Conservation (phyloP, 2,329 filamentous ascomycete species). For the Alternaria sp. region DNA sequence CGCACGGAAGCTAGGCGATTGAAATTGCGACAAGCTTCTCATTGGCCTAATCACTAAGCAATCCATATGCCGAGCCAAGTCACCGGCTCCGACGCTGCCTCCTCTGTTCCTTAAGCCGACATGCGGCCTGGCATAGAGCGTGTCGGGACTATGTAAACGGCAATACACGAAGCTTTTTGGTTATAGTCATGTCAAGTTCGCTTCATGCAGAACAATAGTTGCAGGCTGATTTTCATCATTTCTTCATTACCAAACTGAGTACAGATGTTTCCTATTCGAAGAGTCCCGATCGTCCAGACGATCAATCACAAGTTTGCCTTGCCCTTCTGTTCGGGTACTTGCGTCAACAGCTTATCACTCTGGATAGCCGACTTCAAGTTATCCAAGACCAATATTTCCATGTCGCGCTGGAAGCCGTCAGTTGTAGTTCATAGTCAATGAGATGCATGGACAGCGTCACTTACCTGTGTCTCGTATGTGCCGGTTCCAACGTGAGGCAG, state of each 20-base stretch:
- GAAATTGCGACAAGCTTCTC: neutral
- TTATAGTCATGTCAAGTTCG: neutral
- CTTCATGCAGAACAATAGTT: neutral
- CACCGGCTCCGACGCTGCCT: neutral
- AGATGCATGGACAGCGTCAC: neutral
- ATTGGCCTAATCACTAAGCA: neutral
- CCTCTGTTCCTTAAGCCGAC: neutral
- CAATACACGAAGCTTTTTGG: neutral
- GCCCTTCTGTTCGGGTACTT: constrained; percentile 64
- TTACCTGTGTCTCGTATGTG: constrained; percentile 64
- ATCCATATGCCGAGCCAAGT: constrained; percentile 2
- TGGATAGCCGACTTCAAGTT: constrained; percentile 64
- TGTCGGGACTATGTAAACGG: neutral
- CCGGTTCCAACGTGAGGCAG: constrained; percentile 66
- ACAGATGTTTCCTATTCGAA: neutral
- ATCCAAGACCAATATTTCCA: constrained; percentile 65
- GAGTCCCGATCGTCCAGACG: neutral
- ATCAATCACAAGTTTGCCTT: constrained; percentile 36
- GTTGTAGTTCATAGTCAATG: neutral
- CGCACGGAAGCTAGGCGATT: neutral
- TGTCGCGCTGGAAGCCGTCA: constrained; percentile 53
- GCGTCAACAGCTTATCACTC: constrained; percentile 64
- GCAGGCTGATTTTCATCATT: neutral
- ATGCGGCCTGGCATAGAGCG: neutral
- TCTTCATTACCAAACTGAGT: neutral